phyloP scores from a whole-genome alignment of 192 early-diverging fungal genomes.

The Coemansia sp. region DNA sequence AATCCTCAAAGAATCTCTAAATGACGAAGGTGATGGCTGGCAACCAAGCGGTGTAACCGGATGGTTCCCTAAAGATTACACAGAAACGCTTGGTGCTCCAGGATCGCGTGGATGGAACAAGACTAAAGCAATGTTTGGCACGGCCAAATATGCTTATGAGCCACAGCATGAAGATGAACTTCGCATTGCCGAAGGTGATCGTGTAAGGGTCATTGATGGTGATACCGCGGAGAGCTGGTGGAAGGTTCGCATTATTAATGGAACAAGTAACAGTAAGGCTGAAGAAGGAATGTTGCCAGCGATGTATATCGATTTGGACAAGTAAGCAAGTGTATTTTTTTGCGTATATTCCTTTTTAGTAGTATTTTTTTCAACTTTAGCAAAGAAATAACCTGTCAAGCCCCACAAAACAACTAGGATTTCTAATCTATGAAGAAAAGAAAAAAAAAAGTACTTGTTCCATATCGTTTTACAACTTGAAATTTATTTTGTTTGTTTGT shows the following conservation, averaged over 20 bases:
- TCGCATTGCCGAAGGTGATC: constrained; percentile 22
- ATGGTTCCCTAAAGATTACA: constrained; percentile 50
- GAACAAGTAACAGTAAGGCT: background rate
- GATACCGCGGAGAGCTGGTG: constrained; percentile 52
- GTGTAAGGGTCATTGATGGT: constrained; percentile 44
- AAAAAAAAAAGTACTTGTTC: too few relatives aligned
- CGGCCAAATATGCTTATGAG: constrained; percentile 45
- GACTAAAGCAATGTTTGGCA: constrained; percentile 38
- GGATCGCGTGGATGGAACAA: constrained; percentile 44
- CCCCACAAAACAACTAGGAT: too few relatives aligned
- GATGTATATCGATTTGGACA: constrained; percentile 53
- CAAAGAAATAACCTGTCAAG: background rate
- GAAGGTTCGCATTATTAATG: constrained; percentile 29
- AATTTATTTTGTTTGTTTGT: too few relatives aligned
- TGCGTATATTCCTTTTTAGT: background rate
- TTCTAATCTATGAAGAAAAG: too few relatives aligned
- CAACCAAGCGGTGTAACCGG: constrained; percentile 23
- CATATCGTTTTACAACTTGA: too few relatives aligned
- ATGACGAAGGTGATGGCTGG: constrained; percentile 39
- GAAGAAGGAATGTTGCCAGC: constrained; percentile 44
- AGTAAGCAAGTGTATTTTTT: background rate
- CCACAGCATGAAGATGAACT: constrained; percentile 51
- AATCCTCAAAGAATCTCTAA: constrained; percentile 21
- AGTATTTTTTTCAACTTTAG: background rate
- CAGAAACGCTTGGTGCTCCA: constrained; percentile 28